A percentile compares a stretch with the other conserved stretches of the same genome.
Evolutionary conservation across 2,329 filamentous ascomycete genomes (phyloP).

Genomic region (Moelleriella libera): DNA sequence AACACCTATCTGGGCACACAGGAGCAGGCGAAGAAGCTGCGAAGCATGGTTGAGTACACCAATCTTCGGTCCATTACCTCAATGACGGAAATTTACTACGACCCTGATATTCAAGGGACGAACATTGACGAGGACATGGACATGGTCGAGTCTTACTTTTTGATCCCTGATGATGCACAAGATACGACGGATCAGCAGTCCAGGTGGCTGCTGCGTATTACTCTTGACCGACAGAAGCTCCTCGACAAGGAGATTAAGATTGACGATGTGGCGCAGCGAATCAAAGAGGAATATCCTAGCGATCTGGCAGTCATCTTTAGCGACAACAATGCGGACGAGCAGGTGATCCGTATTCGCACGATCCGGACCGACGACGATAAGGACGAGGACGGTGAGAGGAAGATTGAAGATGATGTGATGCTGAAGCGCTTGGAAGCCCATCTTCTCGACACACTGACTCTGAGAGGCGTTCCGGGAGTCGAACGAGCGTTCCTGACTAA

Average conservation of each 20-base stretch:
- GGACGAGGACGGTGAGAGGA: conserved; percentile 48
- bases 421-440: conserved; percentile 86
- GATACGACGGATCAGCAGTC: conserved; percentile 61
- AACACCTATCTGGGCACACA: conserved; percentile 50
- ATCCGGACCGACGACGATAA: conserved; percentile 56
- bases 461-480: conserved; percentile 81
- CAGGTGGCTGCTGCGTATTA: conserved; percentile 87
- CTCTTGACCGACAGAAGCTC: conserved; percentile 84
- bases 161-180: conserved; percentile 68
- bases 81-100: conserved; percentile 92
- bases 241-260: conserved; percentile 89
- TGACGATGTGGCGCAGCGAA: conserved; percentile 75
- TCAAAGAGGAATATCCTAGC: conserved; percentile 75
- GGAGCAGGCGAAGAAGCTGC: conserved; percentile 70
- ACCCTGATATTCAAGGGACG: conserved; percentile 76
- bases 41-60: conserved; percentile 86
- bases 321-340: conserved; percentile 93
- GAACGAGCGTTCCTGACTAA: conserved; percentile 88
- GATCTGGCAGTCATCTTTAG: conserved; percentile 91
- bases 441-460: conserved; percentile 76
- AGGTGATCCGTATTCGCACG: conserved; percentile 84
- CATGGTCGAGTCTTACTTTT: conserved; percentile 93
- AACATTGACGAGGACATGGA: conserved; percentile 78
- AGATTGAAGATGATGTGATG: conserved; percentile 77
- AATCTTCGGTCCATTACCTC: conserved; percentile 84